phyloP scores from a whole-genome alignment of 768 basidiomycete genomes.

The Lactarius deliciosus region DNA sequence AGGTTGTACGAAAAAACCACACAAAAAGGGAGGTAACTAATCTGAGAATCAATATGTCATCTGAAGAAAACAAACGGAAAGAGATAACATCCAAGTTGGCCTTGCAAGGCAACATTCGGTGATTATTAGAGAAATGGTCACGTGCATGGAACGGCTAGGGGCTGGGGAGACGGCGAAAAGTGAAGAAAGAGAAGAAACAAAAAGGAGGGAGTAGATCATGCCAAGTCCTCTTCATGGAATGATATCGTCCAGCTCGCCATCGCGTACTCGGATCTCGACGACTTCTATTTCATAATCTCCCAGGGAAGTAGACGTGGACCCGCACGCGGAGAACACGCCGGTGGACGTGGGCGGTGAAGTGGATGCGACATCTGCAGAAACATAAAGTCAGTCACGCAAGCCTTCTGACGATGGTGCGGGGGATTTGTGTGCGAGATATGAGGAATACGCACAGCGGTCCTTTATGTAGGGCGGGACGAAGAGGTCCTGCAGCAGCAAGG shows the following conservation, averaged over 20 bases:
- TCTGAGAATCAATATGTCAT: background rate
- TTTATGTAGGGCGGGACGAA: slow-evolving; percentile 90
- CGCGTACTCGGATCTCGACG: slow-evolving; percentile 80
- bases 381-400: background rate
- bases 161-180: no score
- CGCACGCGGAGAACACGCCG: slow-evolving; percentile 66
- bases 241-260: slow-evolving; percentile 74
- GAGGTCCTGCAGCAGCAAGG: slow-evolving; percentile 53
- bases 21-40: background rate
- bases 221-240: slow-evolving; percentile 49
- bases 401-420: slow-evolving; percentile 29
- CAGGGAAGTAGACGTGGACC: slow-evolving; percentile 53
- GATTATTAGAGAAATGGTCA: slow-evolving; percentile 15
- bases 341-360: slow-evolving; percentile 74
- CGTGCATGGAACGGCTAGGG: background rate
- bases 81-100: background rate
- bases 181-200: background rate
- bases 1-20: background rate
- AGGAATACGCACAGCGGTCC: slow-evolving; percentile 70
- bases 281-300: slow-evolving; percentile 84
- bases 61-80: background rate
- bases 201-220: background rate
- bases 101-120: background rate
- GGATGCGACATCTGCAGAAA: slow-evolving; percentile 66
- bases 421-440: slow-evolving; percentile 20